phyloP scores from a whole-genome alignment of 495 filamentous ascomycete species.

The Aspergillus campestris region DNA sequence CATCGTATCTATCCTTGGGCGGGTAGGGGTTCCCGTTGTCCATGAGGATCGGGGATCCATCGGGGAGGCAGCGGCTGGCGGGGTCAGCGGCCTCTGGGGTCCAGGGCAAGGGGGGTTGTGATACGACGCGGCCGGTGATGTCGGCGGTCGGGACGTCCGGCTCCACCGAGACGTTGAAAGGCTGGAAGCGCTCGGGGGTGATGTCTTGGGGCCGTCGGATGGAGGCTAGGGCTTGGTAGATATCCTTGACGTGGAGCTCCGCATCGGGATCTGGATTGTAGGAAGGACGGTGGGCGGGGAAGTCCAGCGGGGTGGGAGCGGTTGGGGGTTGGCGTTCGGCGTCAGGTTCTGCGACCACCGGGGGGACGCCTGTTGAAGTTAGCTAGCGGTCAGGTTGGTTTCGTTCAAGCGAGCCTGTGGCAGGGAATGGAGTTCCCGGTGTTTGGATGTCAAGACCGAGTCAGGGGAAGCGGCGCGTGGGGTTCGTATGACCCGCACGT shows the following conservation, averaged over 20 bases:
- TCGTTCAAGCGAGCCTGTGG: too few relatives aligned
- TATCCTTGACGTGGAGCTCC: constrained; percentile 23
- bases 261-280: constrained; percentile 14
- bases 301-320: constrained; percentile 39
- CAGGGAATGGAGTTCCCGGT: not conserved
- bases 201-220: constrained; percentile 48
- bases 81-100: constrained; percentile 33
- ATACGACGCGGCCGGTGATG: constrained; percentile 35
- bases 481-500: too few relatives aligned
- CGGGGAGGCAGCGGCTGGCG: constrained; percentile 6
- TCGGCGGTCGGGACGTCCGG: constrained; percentile 31
- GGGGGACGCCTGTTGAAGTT: constrained; percentile 21
- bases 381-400: not conserved
- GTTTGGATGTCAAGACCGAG: too few relatives aligned
- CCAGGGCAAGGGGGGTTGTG: constrained; percentile 34
- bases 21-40: constrained; percentile 44
- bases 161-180: constrained; percentile 44
- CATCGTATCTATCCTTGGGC: constrained; percentile 38
- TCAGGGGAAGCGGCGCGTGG: too few relatives aligned
- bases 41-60: constrained; percentile 24
- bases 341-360: constrained; percentile 30
- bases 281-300: constrained; percentile 35
- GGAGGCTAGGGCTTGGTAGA: constrained; percentile 35
- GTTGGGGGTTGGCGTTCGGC: constrained; percentile 39
- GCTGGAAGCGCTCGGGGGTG: constrained; percentile 36